Conservation (phyloP, 345 rosid species). For the Rhodamnia argentea region DNA sequence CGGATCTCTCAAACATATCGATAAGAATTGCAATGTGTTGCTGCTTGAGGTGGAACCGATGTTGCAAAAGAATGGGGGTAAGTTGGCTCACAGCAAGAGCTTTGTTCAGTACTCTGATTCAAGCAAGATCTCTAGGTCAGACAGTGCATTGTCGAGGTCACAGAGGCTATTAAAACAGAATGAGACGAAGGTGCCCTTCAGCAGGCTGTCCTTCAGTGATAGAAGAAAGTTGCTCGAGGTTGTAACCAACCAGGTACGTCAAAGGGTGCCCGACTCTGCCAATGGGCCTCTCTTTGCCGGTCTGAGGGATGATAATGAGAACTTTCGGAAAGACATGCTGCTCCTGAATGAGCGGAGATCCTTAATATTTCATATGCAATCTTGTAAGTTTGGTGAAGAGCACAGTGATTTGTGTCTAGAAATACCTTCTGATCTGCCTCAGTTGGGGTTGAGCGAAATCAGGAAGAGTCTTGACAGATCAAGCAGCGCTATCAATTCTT, state of each 20-base stretch:
- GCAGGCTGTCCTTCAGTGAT: constrained; percentile 47
- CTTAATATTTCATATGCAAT: constrained; percentile 26
- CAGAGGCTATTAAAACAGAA: constrained; percentile 13
- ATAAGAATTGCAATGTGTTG: constrained; percentile 55
- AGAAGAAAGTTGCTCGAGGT: constrained; percentile 62
- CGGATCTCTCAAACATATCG: constrained; percentile 43
- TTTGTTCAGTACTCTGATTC: constrained; percentile 20
- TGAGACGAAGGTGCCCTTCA: constrained; percentile 39
- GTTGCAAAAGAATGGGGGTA: constrained; percentile 8
- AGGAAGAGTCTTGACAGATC: constrained; percentile 29
- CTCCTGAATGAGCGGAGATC: constrained; percentile 49
- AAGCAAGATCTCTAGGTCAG: constrained; percentile 23
- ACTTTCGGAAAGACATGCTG: constrained; percentile 25
- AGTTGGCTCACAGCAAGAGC: constrained; percentile 29
- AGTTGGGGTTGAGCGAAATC: constrained; percentile 29
- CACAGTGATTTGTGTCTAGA: constrained; percentile 30
- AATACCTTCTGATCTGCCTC: constrained; percentile 25
- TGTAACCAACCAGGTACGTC: constrained; percentile 42
- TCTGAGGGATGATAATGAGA: constrained; percentile 33
- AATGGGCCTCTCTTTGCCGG: constrained; percentile 43
- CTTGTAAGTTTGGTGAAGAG: constrained; percentile 31
- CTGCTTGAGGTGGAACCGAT: constrained; percentile 70
- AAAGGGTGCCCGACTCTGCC: constrained; percentile 24
- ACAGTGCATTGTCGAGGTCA: constrained; percentile 21
- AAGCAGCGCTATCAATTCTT: constrained; percentile 4